Conservation (phyloP, 2,329 filamentous ascomycete genomes). For the Hirsutella thompsonii region DNA sequence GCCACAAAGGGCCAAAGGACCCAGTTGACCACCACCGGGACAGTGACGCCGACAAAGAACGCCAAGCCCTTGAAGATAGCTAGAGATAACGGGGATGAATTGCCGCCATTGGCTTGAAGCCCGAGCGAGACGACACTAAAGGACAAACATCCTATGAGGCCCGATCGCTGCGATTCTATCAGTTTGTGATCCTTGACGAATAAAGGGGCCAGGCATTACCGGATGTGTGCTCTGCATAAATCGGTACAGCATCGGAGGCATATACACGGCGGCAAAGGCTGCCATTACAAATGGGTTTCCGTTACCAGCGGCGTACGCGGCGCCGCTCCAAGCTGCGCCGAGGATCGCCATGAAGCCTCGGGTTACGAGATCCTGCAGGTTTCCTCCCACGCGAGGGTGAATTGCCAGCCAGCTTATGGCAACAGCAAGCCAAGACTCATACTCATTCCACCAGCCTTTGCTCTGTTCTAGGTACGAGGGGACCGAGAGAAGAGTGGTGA, state of each 20-base stretch:
- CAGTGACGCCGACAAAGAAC: slow-evolving; percentile 39
- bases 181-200: neutral
- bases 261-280: slow-evolving; percentile 40
- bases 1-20: slow-evolving; percentile 49
- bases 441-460: slow-evolving; percentile 38
- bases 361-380: slow-evolving; percentile 42
- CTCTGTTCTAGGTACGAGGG: slow-evolving; percentile 36
- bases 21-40: slow-evolving; percentile 44
- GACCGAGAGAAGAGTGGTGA: slow-evolving; percentile 36
- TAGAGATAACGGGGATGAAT: slow-evolving; percentile 23
- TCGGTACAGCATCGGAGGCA: slow-evolving; percentile 47
- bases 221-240: slow-evolving; percentile 42
- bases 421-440: slow-evolving; percentile 46
- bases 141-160: slow-evolving; percentile 42
- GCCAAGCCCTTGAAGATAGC: slow-evolving; percentile 34
- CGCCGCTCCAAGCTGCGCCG: slow-evolving; percentile 40
- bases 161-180: slow-evolving; percentile 28
- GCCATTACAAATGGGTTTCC: slow-evolving; percentile 43
- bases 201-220: slow-evolving; percentile 14
- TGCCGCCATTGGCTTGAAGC: slow-evolving; percentile 17
- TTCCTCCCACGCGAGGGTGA: slow-evolving; percentile 38
- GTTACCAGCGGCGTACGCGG: slow-evolving; percentile 34
- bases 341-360: slow-evolving; percentile 34
- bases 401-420: slow-evolving; percentile 43
- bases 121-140: slow-evolving; percentile 41